These are phyloP conservation scores for Maudiozyma barnettii DNA, from an alignment of 805 yeast genomes.

Conservation along the genomic window DNA sequence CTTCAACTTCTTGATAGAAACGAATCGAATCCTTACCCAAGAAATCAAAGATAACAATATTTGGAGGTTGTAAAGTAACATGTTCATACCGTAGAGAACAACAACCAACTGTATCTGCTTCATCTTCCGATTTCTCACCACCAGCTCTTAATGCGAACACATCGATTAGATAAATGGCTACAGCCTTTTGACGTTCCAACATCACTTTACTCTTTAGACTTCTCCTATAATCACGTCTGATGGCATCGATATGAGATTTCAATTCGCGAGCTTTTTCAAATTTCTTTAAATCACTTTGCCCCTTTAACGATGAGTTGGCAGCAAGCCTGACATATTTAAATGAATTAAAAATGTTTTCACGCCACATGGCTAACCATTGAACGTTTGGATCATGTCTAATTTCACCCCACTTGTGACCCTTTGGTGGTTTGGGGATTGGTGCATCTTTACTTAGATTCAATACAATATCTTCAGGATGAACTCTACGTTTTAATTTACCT, in stretches of 20 bases:
- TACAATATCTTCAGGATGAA: conserved; percentile 80
- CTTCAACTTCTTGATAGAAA: conserved; percentile 86
- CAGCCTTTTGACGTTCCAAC: conserved; percentile 86
- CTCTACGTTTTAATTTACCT: conserved; percentile 81
- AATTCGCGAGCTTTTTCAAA: conserved; percentile 89
- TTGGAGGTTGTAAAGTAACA: conserved; percentile 75
- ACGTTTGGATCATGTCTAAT: conserved; percentile 81
- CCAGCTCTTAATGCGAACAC: conserved; percentile 94
- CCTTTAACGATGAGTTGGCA: conserved; percentile 82
- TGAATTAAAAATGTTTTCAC: conserved; percentile 77
- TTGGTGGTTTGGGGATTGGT: conserved; percentile 71
- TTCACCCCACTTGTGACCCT: conserved; percentile 86
- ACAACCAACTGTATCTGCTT: conserved; percentile 97
- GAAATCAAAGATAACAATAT: conserved; percentile 79
- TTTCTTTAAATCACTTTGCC: conserved; percentile 81
- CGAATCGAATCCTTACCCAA: conserved; percentile 93
- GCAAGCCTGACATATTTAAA: conserved; percentile 87
- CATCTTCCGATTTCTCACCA: conserved; percentile 94
- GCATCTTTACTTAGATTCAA: conserved; percentile 69
- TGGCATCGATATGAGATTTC: conserved; percentile 57
- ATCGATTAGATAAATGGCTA: conserved; percentile 88
- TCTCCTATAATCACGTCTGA: conserved; percentile 64
- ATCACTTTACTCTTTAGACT: conserved; percentile 65
- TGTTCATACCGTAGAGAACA: conserved; percentile 90
- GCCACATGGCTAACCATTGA: conserved; percentile 96